Base-by-base conservation (phyloP, 345 rosid genomes). In the Carallia brachiata region DNA sequence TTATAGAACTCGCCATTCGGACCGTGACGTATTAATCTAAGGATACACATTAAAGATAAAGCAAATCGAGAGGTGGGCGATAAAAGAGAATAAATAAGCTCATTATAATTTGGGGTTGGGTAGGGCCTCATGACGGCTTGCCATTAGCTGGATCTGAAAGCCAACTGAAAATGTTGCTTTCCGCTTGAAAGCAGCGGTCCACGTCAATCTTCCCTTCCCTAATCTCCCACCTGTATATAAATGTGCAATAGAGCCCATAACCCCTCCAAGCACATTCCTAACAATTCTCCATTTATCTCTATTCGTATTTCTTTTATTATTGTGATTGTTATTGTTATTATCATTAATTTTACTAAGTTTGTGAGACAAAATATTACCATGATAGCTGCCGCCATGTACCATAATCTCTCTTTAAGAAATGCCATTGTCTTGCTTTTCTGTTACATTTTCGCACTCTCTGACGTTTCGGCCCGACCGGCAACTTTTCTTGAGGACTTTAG, bases 121-220 rank as follows among this genome's bases (percentile, higher is more conserved):
- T 79, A 66, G 88, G 90, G 67, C 87, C 96, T 66, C 73, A 57
- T 50, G 84, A 89, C 84, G 74, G 93, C 87, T 86, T 62, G 84
- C 79, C 63, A 73, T 85, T 90, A 90, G 98, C 96, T 90, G 97
- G 81, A 84, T 53, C 67, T 62, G 90, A 89, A 90, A 84, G 84
- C 84, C 65, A 81, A 79, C 23, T 8, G 50, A 10, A 56, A 67
- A 75, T 72, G 84, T 60, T 61, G 68, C 74, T 58, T 77, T 83
- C 80, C 54, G 62, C 70, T 81, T 79, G 62, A 69, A 77, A 70
- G 75, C 59, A 63, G 71, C 77, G 27, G 59, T 82, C 88, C 74
- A 64, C 80, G 1, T 78, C 75, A 68, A 13, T n/a, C 39, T 34
- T 62, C 27, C 70, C 40, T 74, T 40, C 58, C 15, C 58, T 34